A percentile compares a stretch with the other conserved stretches of the same genome.
Conservation (phyloP, 2,329 filamentous ascomycete genomes). For the Keithomyces neogunnii region DNA sequence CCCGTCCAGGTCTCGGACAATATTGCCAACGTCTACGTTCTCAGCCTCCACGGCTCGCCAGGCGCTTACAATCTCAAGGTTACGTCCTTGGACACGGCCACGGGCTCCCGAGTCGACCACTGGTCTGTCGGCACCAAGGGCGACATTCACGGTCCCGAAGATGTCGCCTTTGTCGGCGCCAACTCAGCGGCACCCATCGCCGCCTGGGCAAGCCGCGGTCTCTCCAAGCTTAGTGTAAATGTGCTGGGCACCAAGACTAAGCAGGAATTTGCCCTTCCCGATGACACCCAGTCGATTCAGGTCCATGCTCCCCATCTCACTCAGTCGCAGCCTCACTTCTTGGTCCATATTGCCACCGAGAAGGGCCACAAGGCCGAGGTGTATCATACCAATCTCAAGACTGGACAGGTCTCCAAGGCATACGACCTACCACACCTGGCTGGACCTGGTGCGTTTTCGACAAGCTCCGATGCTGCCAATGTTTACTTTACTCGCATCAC, state of each 20-base stretch:
- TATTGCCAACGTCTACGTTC: conserved; percentile 63
- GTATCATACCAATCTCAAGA: conserved; percentile 71
- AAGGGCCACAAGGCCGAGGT: conserved; percentile 74
- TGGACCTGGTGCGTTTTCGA: conserved; percentile 68
- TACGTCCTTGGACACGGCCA: conserved; percentile 61
- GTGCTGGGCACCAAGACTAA: conserved; percentile 54
- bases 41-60: conserved; percentile 62
- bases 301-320: conserved; percentile 67
- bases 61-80: conserved; percentile 72
- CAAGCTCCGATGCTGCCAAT: conserved; percentile 68
- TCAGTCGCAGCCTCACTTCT: conserved; percentile 70
- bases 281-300: conserved; percentile 42
- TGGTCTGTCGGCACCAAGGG: conserved; percentile 64
- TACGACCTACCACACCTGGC: conserved; percentile 68
- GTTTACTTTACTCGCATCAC: conserved; percentile 85
- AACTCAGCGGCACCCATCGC: conserved; percentile 69
- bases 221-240: conserved; percentile 60
- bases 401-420: conserved; percentile 60
- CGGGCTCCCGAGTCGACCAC: conserved; percentile 64
- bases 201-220: conserved; percentile 60
- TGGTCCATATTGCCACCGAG: conserved; percentile 70
- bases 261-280: conserved; percentile 43
- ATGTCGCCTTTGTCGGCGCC: conserved; percentile 66
- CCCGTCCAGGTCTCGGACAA: conserved; percentile 70
- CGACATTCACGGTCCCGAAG: conserved; percentile 55